Conservation (phyloP, 148 eudicot genomes). For the Polygonum maritimum region DNA sequence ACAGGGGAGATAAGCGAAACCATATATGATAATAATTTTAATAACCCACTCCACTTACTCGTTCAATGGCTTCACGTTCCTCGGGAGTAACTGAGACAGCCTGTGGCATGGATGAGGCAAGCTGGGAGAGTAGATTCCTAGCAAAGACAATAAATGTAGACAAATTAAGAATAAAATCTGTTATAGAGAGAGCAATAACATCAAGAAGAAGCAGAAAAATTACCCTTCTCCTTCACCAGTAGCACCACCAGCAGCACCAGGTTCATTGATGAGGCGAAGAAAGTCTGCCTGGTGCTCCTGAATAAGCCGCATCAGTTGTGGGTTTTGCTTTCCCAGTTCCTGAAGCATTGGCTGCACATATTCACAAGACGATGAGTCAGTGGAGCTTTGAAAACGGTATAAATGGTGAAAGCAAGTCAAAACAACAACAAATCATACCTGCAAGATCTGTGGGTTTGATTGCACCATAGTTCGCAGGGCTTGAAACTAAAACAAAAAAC, state of each 20-base stretch:
- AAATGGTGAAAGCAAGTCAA: background rate
- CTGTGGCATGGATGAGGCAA: slow-evolving; percentile 57
- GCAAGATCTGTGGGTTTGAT: slow-evolving; percentile 84
- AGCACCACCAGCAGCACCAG: slow-evolving; percentile 57
- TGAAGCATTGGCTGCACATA: slow-evolving; percentile 78
- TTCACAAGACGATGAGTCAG: background rate
- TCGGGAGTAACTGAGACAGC: slow-evolving; percentile 70
- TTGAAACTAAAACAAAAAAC: slow-evolving; percentile 46
- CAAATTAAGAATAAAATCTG: background rate
- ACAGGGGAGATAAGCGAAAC: background rate
- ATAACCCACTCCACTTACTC: slow-evolving; percentile 33
- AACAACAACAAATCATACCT: slow-evolving; percentile 28
- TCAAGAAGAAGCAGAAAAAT: background rate
- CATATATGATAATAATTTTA: background rate
- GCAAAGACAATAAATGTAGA: background rate
- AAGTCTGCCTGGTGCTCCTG: slow-evolving; percentile 86
- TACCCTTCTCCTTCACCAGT: slow-evolving; percentile 11
- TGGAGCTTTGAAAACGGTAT: background rate
- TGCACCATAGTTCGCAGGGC: slow-evolving; percentile 83
- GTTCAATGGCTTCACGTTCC: slow-evolving; percentile 80
- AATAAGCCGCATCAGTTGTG: slow-evolving; percentile 65
- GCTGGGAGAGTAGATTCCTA: slow-evolving; percentile 54
- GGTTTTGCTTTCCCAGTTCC: slow-evolving; percentile 88
- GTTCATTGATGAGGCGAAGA: slow-evolving; percentile 74
- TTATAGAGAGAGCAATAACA: background rate